Conservation (phyloP, 2,329 filamentous ascomycete genomes). For the Stachybotrys chlorohalonatus region DNA sequence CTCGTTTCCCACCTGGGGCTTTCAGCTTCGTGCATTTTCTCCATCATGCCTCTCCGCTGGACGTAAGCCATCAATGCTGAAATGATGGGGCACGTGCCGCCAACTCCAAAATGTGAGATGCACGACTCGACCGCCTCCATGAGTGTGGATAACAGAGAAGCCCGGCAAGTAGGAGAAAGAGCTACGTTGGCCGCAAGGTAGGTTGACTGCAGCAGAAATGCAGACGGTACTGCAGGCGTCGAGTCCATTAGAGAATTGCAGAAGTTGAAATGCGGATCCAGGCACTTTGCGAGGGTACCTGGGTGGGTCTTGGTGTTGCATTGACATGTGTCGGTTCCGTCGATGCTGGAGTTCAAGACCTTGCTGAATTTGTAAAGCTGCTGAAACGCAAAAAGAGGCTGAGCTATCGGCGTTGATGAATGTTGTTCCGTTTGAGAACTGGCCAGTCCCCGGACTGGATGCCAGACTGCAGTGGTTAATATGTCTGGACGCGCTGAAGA, state of each 20-base stretch:
- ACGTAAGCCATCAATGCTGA: slow-evolving; percentile 25
- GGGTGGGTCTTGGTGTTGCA: slow-evolving; percentile 7
- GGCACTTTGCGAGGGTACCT: slow-evolving; percentile 20
- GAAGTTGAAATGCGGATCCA: slow-evolving; percentile 25
- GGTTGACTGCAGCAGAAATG: slow-evolving; percentile 25
- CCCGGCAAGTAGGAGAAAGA: slow-evolving; percentile 19
- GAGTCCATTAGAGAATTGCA: slow-evolving; percentile 28
- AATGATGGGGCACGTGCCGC: slow-evolving; percentile 24
- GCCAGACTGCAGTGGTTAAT: slow-evolving; percentile 8
- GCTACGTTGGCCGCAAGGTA: slow-evolving; percentile 27
- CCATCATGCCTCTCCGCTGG: slow-evolving; percentile 17
- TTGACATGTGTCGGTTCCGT: slow-evolving; percentile 8
- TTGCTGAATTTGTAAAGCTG: slow-evolving; percentile 30
- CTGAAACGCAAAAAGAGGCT: slow-evolving; percentile 31
- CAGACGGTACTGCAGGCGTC: slow-evolving; percentile 23
- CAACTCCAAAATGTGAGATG: slow-evolving; percentile 20
- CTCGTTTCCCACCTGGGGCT: slow-evolving; percentile 20
- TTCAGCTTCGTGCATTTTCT: slow-evolving; percentile 23
- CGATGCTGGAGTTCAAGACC: slow-evolving; percentile 18
- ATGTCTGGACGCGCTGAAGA: not conserved
- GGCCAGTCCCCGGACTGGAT: slow-evolving; percentile 11
- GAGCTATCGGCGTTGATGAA: slow-evolving; percentile 8
- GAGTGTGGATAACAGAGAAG: slow-evolving; percentile 25
- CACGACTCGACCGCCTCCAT: slow-evolving; percentile 25
- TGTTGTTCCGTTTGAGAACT: not conserved